Percentiles rank a stretch among this genome's conserved stretches.
Evolutionary conservation across 2,329 filamentous ascomycete genomes (phyloP).

Genomic region (Epichloe hybrida): DNA sequence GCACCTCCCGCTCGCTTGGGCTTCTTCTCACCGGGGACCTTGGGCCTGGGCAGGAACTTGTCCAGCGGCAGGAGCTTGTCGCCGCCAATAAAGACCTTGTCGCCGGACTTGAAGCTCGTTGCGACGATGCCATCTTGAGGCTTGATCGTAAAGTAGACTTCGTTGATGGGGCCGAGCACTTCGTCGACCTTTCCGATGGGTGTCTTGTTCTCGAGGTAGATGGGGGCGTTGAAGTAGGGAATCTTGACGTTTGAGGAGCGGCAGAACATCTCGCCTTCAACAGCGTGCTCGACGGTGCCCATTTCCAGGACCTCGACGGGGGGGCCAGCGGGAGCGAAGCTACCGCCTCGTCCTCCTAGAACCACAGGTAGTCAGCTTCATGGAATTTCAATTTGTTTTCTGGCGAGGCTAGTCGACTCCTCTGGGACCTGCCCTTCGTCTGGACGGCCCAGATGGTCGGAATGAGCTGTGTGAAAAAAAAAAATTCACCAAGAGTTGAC

Average conservation of each 20-base stretch:
- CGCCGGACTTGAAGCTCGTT: no score
- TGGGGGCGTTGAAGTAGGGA: conserved; percentile 96
- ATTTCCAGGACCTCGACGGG: conserved; percentile 44
- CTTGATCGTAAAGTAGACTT: conserved; percentile 98
- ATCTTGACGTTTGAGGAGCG: conserved; percentile 90
- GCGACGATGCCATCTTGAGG: no score
- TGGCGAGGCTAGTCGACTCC: no score
- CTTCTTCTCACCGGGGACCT: no score
- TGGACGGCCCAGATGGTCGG: no score
- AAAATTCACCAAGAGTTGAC: background rate
- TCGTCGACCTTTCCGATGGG: conserved; percentile 95
- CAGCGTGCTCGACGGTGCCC: conserved; percentile 86
- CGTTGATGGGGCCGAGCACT: conserved; percentile 91
- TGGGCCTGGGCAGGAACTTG: no score
- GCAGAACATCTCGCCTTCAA: conserved; percentile 97
- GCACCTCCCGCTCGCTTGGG: no score
- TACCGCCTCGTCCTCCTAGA: conserved; percentile 11
- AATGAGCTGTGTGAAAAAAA: background rate
- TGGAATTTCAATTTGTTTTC: background rate
- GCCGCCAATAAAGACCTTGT: no score
- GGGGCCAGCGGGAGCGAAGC: conserved; percentile 9
- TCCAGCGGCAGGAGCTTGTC: no score
- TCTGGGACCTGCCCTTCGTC: no score
- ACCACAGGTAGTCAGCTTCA: no score
- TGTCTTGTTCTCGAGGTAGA: conserved; percentile 98